Conservation (phyloP, 2,329 filamentous ascomycete species). For the Phaeosphaeria sp. region DNA sequence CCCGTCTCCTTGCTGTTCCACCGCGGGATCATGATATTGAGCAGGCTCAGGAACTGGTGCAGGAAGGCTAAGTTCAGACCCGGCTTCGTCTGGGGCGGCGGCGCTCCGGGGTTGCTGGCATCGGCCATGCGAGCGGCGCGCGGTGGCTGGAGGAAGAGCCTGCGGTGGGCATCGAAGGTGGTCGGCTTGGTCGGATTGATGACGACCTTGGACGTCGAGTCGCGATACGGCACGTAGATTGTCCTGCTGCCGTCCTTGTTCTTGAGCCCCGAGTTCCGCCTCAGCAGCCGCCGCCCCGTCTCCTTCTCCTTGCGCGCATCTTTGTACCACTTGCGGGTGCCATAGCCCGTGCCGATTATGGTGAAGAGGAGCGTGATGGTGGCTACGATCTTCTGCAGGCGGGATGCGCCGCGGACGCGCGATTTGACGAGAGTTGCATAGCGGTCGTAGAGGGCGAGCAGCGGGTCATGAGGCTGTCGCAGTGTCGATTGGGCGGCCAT, state of each 20-base stretch:
- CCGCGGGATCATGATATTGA: conserved; percentile 97
- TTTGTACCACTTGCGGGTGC: conserved; percentile 79
- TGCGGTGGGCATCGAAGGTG: conserved; percentile 94
- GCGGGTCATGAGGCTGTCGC: conserved; percentile 53
- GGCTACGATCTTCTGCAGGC: conserved; percentile 74
- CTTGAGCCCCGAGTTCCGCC: conserved; percentile 89
- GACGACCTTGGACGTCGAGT: conserved; percentile 86
- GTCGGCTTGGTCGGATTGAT: conserved; percentile 89
- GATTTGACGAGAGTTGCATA: conserved; percentile 58
- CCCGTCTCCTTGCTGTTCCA: conserved; percentile 97
- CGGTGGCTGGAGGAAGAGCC: conserved; percentile 91
- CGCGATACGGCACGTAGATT: conserved; percentile 92
- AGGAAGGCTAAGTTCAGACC: conserved; percentile 94
- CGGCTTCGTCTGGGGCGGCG: conserved; percentile 88
- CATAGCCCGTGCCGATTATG: conserved; percentile 80
- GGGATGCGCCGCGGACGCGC: conserved; percentile 69
- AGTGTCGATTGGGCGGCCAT: conserved; percentile 94
- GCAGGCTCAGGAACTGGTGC: conserved; percentile 92
- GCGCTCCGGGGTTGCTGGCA: conserved; percentile 69
- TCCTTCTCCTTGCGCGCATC: conserved; percentile 78
- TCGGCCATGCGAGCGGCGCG: conserved; percentile 79
- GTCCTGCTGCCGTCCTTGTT: conserved; percentile 95
- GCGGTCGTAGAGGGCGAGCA: conserved; percentile 55
- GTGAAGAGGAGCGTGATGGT: conserved; percentile 77
- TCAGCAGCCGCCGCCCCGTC: conserved; percentile 79